Conservation (phyloP, 352 stramenopile species). For the Globisporangium spiculum region DNA sequence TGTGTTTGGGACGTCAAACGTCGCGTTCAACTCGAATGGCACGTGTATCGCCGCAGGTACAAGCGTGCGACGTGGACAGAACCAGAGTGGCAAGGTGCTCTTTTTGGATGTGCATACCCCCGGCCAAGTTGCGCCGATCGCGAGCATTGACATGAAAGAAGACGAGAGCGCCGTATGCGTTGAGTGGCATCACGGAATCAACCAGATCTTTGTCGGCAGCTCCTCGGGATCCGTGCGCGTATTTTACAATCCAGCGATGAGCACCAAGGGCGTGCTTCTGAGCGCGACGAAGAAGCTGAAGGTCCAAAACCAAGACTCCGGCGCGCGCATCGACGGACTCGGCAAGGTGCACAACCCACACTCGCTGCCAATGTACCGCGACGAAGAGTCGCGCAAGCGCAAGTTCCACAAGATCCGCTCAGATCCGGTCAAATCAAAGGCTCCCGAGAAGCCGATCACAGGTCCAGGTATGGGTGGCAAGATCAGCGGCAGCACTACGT, state of each 20-base stretch:
- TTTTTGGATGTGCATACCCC: constrained; percentile 80
- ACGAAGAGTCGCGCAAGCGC: constrained; percentile 63
- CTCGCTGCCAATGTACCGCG: constrained; percentile 79
- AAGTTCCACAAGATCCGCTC: constrained; percentile 67
- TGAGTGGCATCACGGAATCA: constrained; percentile 82
- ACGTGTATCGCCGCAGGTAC: constrained; percentile 70
- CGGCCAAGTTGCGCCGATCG: constrained; percentile 42
- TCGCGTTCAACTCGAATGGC: constrained; percentile 75
- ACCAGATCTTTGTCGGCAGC: constrained; percentile 77
- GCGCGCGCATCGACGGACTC: constrained; percentile 64
- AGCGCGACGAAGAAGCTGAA: constrained; percentile 81
- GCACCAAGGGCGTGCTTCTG: constrained; percentile 74
- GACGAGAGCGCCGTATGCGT: constrained; percentile 84
- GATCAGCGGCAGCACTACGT: constrained; percentile 77
- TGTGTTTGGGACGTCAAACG: constrained; percentile 74
- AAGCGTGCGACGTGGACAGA: constrained; percentile 66
- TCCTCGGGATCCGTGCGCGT: constrained; percentile 63
- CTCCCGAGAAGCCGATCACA: constrained; percentile 70
- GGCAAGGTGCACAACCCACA: constrained; percentile 77
- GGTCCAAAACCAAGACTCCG: constrained; percentile 47
- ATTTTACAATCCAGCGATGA: constrained; percentile 69
- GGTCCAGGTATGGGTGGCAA: constrained; percentile 74
- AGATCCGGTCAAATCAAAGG: constrained; percentile 73
- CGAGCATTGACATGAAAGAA: constrained; percentile 62
- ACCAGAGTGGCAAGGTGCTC: constrained; percentile 45